Evolutionary conservation across 108 stramenopile species (phyloP), one percentile per base, ranked within the genome.

Genomic region (Aurantiochytrium sp.): DNA sequence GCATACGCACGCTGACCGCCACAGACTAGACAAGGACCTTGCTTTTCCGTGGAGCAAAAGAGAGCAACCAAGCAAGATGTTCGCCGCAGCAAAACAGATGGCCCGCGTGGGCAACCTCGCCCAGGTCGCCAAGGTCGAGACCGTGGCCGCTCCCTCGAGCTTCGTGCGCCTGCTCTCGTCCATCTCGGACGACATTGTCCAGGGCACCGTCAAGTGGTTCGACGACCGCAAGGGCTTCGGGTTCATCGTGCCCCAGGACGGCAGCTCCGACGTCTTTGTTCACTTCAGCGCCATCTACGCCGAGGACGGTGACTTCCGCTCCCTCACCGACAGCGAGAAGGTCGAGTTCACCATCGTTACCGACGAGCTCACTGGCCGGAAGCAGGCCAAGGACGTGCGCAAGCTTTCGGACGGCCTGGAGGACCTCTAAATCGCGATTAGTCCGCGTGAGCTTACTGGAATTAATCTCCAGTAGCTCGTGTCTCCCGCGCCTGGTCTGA

Each of bases 151-250:
- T 17, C 50, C 50, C 50, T 15, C 50, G 0, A 52, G 50, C 50
- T 30, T 34, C 19, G 59, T 27, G 59, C 59, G 59, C 34, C 8
- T 65, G 59, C 1, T 65, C 59, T 81, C 73, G 24, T 48, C 73
- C 45, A 1, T 4, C 3, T n/a, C 39, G 32, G 59, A 0, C 39
- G 24, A 41, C 24, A 41, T 10, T 12, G 12, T 87, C 19, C 17
- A 24, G 27, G 89, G 89, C 59, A 89, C 45, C 21, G 89, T 90
- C 37, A 90, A 90, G 81, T 90, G 68, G 54, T 90, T 90, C 69
- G 86, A 90, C 55, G 54, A 37, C 37, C 50, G 17, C 27, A 90
- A 90, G 87, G 89, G 89, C 31, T 90, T 81, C 55, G 89, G 89
- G 24, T 90, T 90, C 55, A 90, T 90, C 85, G 4, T 21, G 0